Base-by-base conservation (phyloP, 1,139 yeast species). In the Hyphopichia pseudoburtonii region DNA sequence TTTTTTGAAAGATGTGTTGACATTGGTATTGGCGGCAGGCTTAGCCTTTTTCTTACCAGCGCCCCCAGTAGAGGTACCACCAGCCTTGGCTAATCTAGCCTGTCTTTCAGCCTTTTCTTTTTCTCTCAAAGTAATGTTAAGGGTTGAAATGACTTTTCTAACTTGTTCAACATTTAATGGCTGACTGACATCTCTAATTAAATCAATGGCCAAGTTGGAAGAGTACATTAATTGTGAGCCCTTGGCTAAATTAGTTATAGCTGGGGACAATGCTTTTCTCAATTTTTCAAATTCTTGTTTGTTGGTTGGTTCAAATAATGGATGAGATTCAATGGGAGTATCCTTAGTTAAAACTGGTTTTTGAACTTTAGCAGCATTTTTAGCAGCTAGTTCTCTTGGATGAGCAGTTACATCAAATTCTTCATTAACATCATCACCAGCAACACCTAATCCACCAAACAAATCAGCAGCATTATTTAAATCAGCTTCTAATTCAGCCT, bases 41-140 rank as follows among this genome's bases (percentile, higher is more conserved):
- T 88, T 89, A 46, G 82, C 90, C 78, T 90, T 89, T 80, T 88
- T 86, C 76, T 87, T 88, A 56, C 96, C 97, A 23, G 95, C 92
- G 59, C 97, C 95, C 56, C 94, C 95, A 32, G 94, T 84, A 29
- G 92, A 80, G 33, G 92, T 84, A 46, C 92, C 92, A 44, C 92
- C 92, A 33, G 88, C 76, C 59, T 82, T 83, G 54, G 83, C 77
- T 54, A 85, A 69, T 66, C 95, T 78, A 3, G 85, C 87, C 54
- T 76, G 84, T 70, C 97, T 86, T 68, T 90, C 97, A 42, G 83
- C 85, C 60, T 82, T 84, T 62, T 85, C 92, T 69, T 92, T 92
- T 40, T 89, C 96, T 55, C 84, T 89, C 45, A 85, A 71, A 39
- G 84, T 63, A 6, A 90, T 92, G 50, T 81, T 86, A 55, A 92